Base-by-base conservation (phyloP, 805 yeast species). In the Cyberlindnera saturnus region DNA sequence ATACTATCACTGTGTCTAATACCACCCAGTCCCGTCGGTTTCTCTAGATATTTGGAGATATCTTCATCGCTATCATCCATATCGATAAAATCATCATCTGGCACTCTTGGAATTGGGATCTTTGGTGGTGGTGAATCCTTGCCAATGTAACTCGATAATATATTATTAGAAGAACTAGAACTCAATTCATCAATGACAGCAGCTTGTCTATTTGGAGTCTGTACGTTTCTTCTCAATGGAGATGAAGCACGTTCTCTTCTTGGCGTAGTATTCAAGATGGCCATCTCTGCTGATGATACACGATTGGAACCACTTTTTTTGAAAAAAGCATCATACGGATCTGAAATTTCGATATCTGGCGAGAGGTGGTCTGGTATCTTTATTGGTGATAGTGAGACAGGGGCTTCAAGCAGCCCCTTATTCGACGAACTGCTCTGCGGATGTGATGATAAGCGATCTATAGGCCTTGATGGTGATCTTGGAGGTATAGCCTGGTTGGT, bases 131-230 rank as follows among this genome's bases (percentile, higher is more conserved):
- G 56, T 9, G 57, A 52, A 4, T 49, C 49, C 26, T 47, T 53
- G 17, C 46, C 52, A 11, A 51, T 43, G 39, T 57, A 56, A 30
- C 47, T 52, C 15, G 59, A 49, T 4, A 56, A 30, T 10, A 55
- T 50, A 36, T 55, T 57, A 30, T 32, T 48, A 6, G 60, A 53
- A 13, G 59, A 53, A 10, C 49, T 44, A 3, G 59, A 52, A 11
- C 57, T 51, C 11, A 49, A 14, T n/a, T 44, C 44, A 17, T 53
- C 60, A 15, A 56, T 28, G 3, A 57, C 52, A n/a, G 48, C 49
- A 1, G 54, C 62, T 32, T 56, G 51, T 41, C 62, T 48, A 32
- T 57, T 53, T 15, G 51, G 51, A 10, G 48, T 51, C 32, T 48
- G 50, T 9, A 59, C 57, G 5, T 58, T 51, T 17, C 52, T 48